Conservation (phyloP, 208 protist species). For the Zelonia costaricensis region DNA sequence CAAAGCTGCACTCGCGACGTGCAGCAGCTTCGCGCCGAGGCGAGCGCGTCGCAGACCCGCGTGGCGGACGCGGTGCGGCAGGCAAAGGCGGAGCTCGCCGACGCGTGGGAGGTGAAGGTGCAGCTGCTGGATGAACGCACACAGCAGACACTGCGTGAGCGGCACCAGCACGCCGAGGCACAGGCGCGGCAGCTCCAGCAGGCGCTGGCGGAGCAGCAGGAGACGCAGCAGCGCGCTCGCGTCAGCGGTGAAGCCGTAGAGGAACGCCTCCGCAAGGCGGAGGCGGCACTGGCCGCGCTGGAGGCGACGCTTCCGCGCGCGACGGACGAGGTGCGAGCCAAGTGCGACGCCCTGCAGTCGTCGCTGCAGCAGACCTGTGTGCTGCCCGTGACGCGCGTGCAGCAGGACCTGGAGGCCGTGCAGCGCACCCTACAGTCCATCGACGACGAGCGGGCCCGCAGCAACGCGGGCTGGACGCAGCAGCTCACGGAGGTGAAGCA, state of each 20-base stretch:
- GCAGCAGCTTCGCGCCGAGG: constrained; percentile 16
- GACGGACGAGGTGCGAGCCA: constrained; percentile 6
- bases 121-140: constrained; percentile 15
- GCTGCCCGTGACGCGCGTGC: constrained; percentile 16
- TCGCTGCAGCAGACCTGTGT: constrained; percentile 24
- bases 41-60: neutral
- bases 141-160: constrained; percentile 6
- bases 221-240: constrained; percentile 12
- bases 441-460: constrained; percentile 25
- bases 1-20: constrained; percentile 9
- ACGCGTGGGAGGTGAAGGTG: constrained; percentile 3
- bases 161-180: constrained; percentile 10
- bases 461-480: constrained; percentile 15
- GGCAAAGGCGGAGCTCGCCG: constrained; percentile 14
- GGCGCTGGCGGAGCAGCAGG: constrained; percentile 22
- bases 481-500: constrained; percentile 26
- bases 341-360: constrained; percentile 18
- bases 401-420: constrained; percentile 25
- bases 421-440: constrained; percentile 11
- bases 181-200: constrained; percentile 25
- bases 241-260: constrained; percentile 12
- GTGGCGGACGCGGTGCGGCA: constrained; percentile 14
- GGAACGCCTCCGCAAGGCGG: constrained; percentile 21
- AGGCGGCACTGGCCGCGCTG: constrained; percentile 21
- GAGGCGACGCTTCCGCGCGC: constrained; percentile 13